These are phyloP conservation scores for Vaccinium myrtillus DNA, from an alignment of 148 eudicot genomes.

Conservation along the genomic window DNA sequence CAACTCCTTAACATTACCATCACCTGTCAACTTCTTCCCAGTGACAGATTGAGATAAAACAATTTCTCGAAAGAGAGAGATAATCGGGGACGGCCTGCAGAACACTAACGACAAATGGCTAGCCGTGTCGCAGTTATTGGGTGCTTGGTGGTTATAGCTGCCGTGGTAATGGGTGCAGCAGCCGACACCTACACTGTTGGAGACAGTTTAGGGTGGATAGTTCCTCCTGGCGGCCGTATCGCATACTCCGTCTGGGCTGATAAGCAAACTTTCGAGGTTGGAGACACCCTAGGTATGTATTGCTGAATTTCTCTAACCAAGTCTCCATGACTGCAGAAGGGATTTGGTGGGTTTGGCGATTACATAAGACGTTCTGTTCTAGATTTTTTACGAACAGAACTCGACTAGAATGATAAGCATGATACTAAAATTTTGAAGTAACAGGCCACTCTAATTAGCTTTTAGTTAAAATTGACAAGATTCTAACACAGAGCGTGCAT, in stretches of 20 bases:
- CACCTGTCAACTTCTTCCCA: neutral
- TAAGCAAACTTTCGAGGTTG: neutral
- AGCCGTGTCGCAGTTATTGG: neutral
- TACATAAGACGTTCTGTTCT: too few relatives aligned
- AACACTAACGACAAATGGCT: neutral
- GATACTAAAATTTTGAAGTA: too few relatives aligned
- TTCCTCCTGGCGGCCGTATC: neutral
- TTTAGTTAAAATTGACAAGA: too few relatives aligned
- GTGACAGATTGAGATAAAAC: neutral
- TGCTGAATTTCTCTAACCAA: neutral
- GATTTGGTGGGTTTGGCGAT: too few relatives aligned
- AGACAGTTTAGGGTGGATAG: neutral
- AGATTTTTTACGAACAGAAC: too few relatives aligned
- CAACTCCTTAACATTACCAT: neutral
- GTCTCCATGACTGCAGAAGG: too few relatives aligned
- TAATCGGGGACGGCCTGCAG: neutral
- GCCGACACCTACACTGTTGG: neutral
- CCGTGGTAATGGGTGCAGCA: neutral
- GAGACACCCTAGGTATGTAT: slow-evolving; percentile 10
- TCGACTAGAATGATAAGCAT: too few relatives aligned
- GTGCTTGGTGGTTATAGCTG: neutral
- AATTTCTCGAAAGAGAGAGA: neutral
- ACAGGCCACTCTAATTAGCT: too few relatives aligned
- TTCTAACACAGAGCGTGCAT: too few relatives aligned
- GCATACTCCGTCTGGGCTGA: slow-evolving; percentile 6